A percentile compares a stretch with the other conserved stretches of the same genome.
Evolutionary conservation across 2,329 filamentous ascomycete species (phyloP).

Genomic region (Epichloe elymi): DNA sequence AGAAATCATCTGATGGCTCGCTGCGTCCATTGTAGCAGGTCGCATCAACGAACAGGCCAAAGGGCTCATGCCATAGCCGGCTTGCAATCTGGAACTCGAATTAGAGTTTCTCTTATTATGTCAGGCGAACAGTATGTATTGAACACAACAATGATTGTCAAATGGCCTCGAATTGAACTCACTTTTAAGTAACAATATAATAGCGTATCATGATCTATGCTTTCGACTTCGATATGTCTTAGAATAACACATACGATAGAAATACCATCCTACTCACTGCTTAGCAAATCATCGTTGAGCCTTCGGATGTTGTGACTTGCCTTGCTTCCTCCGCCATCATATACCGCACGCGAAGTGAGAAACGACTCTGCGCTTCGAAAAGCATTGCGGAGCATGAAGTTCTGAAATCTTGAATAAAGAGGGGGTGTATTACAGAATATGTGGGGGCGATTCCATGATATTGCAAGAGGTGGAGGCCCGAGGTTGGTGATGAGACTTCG

Average conservation of each 20-base stretch:
- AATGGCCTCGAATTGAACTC: constrained; percentile 5
- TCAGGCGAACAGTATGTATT: not conserved
- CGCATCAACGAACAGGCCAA: constrained; percentile 54
- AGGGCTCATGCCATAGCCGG: constrained; percentile 55
- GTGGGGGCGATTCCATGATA: constrained; percentile 55
- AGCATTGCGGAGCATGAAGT: constrained; percentile 60
- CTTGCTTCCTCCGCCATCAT: constrained; percentile 62
- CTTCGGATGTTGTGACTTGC: constrained; percentile 16
- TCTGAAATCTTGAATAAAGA: constrained; percentile 54
- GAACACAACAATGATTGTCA: not conserved
- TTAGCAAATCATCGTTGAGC: not conserved
- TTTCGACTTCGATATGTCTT: constrained; percentile 52
- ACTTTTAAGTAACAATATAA: constrained; percentile 57
- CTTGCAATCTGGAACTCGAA: constrained; percentile 43
- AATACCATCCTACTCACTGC: constrained; percentile 43
- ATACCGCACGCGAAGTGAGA: constrained; percentile 50
- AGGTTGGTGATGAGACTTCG: constrained; percentile 51
- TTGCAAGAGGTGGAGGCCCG: constrained; percentile 52
- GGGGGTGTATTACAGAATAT: constrained; percentile 54
- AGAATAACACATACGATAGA: constrained; percentile 58
- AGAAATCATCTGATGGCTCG: constrained; percentile 52
- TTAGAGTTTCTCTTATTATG: not conserved
- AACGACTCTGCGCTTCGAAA: constrained; percentile 53
- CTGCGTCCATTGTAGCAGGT: constrained; percentile 58
- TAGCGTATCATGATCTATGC: constrained; percentile 51